Conservation (phyloP, 2,329 filamentous ascomycete genomes). For the Pseudocercospora eumusae region DNA sequence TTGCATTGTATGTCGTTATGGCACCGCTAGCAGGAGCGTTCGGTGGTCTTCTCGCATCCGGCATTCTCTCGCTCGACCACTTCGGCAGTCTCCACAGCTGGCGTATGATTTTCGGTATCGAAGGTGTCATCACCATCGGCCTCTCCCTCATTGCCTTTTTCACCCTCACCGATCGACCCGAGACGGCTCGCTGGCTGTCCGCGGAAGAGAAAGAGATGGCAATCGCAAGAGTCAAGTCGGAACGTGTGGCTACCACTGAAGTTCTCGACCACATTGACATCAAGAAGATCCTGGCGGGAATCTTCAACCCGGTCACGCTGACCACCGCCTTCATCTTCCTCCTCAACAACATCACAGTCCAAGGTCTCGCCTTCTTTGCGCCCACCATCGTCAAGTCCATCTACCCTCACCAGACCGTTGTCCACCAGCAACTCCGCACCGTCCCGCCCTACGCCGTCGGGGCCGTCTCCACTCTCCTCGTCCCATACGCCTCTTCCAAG, state of each 20-base stretch:
- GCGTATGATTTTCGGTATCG: constrained; percentile 73
- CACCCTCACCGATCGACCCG: constrained; percentile 68
- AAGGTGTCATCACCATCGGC: constrained; percentile 64
- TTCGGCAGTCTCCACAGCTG: constrained; percentile 61
- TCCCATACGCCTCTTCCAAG: constrained; percentile 64
- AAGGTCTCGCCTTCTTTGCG: constrained; percentile 68
- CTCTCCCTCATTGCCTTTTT: constrained; percentile 63
- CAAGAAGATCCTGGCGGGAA: constrained; percentile 61
- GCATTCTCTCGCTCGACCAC: constrained; percentile 61
- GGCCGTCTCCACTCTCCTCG: constrained; percentile 64
- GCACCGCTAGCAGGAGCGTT: constrained; percentile 70
- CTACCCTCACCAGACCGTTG: constrained; percentile 59
- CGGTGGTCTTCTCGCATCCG: constrained; percentile 64
- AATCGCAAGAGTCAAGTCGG: constrained; percentile 67
- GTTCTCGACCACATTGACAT: constrained; percentile 65
- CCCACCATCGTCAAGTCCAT: constrained; percentile 71
- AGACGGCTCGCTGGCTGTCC: constrained; percentile 66
- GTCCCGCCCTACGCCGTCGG: constrained; percentile 71
- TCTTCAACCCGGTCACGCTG: constrained; percentile 64
- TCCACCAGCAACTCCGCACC: constrained; percentile 68
- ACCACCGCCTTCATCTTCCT: constrained; percentile 61
- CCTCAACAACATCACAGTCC: constrained; percentile 69
- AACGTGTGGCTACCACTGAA: constrained; percentile 62
- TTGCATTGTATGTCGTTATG: constrained; percentile 70
- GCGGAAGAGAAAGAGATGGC: constrained; percentile 67